Evolutionary conservation across 495 filamentous ascomycete genomes (phyloP).

Genomic region (Penicillium robsamsonii): DNA sequence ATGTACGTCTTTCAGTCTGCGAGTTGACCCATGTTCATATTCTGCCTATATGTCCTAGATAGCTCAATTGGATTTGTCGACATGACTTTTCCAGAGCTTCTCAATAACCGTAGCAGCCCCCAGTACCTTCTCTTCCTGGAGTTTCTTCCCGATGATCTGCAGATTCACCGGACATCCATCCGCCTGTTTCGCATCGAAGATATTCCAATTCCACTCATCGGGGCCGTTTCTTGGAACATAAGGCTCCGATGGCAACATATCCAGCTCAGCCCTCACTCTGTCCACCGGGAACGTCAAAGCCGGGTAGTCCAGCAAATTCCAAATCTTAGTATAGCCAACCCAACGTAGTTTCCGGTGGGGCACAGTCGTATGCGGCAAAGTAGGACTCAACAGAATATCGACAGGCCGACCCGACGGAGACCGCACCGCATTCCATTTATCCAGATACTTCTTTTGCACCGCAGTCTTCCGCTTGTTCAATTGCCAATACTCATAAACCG

Average conservation of each 20-base stretch:
- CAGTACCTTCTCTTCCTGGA: constrained; percentile 55
- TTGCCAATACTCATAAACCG: constrained; percentile 56
- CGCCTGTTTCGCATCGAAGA: constrained; percentile 43
- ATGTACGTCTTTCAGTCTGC: neutral
- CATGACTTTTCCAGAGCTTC: constrained; percentile 28
- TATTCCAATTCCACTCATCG: constrained; percentile 52
- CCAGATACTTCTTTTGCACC: constrained; percentile 54
- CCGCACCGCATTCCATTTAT: constrained; percentile 49
- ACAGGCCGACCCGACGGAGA: constrained; percentile 51
- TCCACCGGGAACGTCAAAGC: constrained; percentile 56
- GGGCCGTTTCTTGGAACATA: constrained; percentile 51
- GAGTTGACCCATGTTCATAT: neutral
- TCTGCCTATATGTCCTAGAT: neutral
- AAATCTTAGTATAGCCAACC: constrained; percentile 63
- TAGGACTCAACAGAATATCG: constrained; percentile 62
- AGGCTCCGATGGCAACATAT: constrained; percentile 36
- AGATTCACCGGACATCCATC: constrained; percentile 49
- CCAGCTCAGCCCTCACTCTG: constrained; percentile 47
- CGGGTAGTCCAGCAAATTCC: constrained; percentile 69
- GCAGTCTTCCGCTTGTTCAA: constrained; percentile 51
- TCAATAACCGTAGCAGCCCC: constrained; percentile 45
- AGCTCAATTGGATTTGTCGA: neutral
- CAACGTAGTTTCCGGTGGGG: constrained; percentile 47
- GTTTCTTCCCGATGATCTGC: constrained; percentile 52
- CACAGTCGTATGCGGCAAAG: constrained; percentile 47